A percentile compares a stretch with the other conserved stretches of the same genome.
Conservation (phyloP, 1,284 basidiomycete genomes). For the Ustilago sp. region DNA sequence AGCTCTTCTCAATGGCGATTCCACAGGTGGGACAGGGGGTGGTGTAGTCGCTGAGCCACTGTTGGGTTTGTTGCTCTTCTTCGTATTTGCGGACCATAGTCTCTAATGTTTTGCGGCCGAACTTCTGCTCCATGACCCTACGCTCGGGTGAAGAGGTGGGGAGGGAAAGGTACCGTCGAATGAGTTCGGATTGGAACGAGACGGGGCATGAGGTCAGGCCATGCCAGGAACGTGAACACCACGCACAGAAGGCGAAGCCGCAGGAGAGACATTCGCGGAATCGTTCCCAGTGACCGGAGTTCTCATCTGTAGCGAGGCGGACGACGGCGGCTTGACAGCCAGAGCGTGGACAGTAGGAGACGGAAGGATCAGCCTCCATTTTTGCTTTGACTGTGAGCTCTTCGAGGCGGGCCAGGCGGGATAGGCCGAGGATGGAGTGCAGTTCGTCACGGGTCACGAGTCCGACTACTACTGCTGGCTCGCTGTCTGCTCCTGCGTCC, state of each 20-base stretch:
- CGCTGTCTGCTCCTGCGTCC: neutral
- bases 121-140: constrained; percentile 33
- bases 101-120: constrained; percentile 38
- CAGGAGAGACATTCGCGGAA: constrained; percentile 51
- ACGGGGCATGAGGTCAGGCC: constrained; percentile 37
- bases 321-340: constrained; percentile 46
- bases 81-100: constrained; percentile 42
- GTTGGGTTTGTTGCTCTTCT: constrained; percentile 46
- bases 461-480: constrained; percentile 14
- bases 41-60: constrained; percentile 41
- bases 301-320: constrained; percentile 40
- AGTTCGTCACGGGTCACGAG: constrained; percentile 37
- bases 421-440: constrained; percentile 20
- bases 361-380: constrained; percentile 51
- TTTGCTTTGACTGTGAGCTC: constrained; percentile 41
- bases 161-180: constrained; percentile 34
- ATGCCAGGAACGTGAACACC: constrained; percentile 54
- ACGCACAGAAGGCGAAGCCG: constrained; percentile 51
- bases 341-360: constrained; percentile 48
- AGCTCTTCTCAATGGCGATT: constrained; percentile 49
- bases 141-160: constrained; percentile 21
- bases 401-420: constrained; percentile 31
- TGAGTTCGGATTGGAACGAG: constrained; percentile 43
- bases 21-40: constrained; percentile 53
- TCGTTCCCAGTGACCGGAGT: constrained; percentile 50